phyloP scores from a whole-genome alignment of 129 eudicot genomes.

The Saussurea involucrata region DNA sequence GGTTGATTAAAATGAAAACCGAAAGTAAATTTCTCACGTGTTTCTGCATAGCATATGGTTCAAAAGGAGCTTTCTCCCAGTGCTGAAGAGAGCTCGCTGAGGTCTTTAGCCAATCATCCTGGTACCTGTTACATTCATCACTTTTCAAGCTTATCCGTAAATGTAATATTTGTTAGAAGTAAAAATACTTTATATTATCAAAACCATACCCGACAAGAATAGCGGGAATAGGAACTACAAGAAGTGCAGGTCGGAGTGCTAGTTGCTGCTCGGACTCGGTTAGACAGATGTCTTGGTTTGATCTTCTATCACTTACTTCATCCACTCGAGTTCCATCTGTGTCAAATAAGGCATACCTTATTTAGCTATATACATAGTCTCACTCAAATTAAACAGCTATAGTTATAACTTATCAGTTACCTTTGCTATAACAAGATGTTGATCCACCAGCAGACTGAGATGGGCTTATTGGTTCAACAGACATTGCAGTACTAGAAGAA shows the following conservation, averaged over 20 bases:
- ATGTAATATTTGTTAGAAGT: neutral
- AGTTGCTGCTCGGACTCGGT: constrained; percentile 81
- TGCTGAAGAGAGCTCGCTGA: constrained; percentile 78
- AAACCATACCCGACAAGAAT: constrained; percentile 90
- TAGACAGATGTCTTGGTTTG: constrained; percentile 38
- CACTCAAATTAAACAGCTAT: neutral
- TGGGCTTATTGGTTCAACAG: constrained; percentile 79
- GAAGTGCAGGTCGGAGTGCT: constrained; percentile 71
- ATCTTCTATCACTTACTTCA: constrained; percentile 56
- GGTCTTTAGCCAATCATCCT: constrained; percentile 98
- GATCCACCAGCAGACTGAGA: constrained; percentile 68
- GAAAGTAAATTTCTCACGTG: constrained; percentile 49
- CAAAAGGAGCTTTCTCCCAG: constrained; percentile 99
- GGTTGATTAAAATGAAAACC: neutral
- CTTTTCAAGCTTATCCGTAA: constrained; percentile 1
- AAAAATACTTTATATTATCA: neutral
- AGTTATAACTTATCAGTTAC: constrained; percentile 29
- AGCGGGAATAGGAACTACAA: constrained; percentile 85
- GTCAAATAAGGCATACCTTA: constrained; percentile 24
- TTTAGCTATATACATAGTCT: too few relatives aligned
- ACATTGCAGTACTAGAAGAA: constrained; percentile 55
- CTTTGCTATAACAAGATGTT: constrained; percentile 56
- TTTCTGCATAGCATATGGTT: constrained; percentile 93
- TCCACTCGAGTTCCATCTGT: constrained; percentile 68
- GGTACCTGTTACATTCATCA: constrained; percentile 60